Conservation (phyloP, 2,329 filamentous ascomycete species). For the Ophidiomyces ophidiicola region DNA sequence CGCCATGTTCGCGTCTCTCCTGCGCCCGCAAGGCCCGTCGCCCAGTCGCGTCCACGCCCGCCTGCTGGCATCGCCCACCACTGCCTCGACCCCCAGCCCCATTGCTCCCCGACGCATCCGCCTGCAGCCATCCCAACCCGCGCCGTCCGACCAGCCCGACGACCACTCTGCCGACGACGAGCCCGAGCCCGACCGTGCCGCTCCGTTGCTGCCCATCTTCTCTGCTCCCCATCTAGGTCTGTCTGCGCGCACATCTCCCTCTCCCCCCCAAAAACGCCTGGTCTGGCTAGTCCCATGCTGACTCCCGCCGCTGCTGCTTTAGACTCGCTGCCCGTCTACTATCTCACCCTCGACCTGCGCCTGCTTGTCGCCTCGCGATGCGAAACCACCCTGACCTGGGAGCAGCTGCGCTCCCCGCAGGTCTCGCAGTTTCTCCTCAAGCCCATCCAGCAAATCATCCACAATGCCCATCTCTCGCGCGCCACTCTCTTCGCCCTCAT, state of each 20-base stretch:
- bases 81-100: constrained; percentile 1
- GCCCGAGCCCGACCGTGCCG: constrained; percentile 25
- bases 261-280: not conserved
- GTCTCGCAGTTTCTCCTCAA: constrained; percentile 92
- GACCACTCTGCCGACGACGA: constrained; percentile 28
- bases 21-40: not conserved
- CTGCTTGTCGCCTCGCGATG: constrained; percentile 71
- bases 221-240: constrained; percentile 68
- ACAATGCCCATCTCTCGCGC: constrained; percentile 67
- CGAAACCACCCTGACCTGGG: constrained; percentile 88
- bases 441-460: constrained; percentile 84
- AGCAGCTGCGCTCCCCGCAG: constrained; percentile 88
- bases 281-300: not conserved
- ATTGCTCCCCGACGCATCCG: not conserved
- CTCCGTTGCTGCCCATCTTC: constrained; percentile 61
- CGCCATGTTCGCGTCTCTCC: constrained; percentile 1
- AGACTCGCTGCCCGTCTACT: constrained; percentile 83
- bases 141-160: not conserved
- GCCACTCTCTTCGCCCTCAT: constrained; percentile 82
- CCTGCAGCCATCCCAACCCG: not conserved
- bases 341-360: constrained; percentile 78
- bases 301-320: constrained; percentile 5
- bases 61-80: not conserved
- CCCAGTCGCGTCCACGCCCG: not conserved
- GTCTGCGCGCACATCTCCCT: constrained; percentile 19